phyloP scores from a whole-genome alignment of 225 moss, liverwort and hornwort genomes.

The Neckera pumila region DNA sequence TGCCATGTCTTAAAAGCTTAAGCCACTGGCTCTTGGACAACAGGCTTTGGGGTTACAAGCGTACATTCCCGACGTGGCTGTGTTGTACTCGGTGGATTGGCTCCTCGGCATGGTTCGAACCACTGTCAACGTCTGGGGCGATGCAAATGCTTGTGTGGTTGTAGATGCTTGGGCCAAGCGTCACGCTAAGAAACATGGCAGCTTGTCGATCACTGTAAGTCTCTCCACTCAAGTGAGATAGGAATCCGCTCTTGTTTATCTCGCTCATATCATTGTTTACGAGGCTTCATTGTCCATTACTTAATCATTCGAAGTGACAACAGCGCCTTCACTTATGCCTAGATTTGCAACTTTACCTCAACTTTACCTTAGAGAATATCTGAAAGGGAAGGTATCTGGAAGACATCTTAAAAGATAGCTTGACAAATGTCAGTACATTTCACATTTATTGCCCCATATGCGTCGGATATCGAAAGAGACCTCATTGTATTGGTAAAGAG shows the following conservation, averaged over 20 bases:
- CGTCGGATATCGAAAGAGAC: background rate
- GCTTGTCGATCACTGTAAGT: conserved; percentile 12
- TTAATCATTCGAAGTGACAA: background rate
- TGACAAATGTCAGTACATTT: background rate
- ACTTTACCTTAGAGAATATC: background rate
- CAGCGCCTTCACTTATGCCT: background rate
- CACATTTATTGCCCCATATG: background rate
- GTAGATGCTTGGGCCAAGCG: conserved; percentile 72
- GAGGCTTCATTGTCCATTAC: background rate
- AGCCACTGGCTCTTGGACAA: background rate
- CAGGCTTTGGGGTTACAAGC: conserved; percentile 71
- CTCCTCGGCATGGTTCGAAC: conserved; percentile 91
- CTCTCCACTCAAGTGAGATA: background rate
- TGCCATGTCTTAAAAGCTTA: background rate
- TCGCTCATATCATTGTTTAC: background rate
- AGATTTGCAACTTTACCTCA: background rate
- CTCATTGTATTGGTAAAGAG: background rate
- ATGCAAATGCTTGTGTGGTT: conserved; percentile 75
- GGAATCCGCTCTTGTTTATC: background rate
- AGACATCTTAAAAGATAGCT: background rate
- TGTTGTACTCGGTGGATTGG: conserved; percentile 94
- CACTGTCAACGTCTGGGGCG: conserved; percentile 85
- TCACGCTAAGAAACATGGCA: conserved; percentile 38
- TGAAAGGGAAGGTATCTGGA: background rate
- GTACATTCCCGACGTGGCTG: conserved; percentile 67